Conservation (phyloP, 1,284 basidiomycete species). For the Tylopilus orsonianus region DNA sequence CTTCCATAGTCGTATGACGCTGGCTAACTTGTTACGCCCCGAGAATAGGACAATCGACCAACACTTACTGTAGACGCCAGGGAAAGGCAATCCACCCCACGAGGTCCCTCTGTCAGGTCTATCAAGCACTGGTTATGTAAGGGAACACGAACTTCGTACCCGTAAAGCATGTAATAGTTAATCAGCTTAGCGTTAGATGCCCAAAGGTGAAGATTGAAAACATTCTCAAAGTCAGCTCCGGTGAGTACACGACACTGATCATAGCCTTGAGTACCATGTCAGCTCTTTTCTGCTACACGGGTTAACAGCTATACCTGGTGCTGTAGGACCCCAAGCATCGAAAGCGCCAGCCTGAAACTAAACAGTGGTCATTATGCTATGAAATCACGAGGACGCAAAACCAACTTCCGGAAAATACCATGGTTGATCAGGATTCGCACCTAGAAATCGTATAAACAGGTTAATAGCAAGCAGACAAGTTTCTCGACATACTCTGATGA, state of each 20-base stretch:
- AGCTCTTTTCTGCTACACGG: constrained; percentile 3
- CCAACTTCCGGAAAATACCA: constrained; percentile 36
- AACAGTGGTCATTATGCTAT: constrained; percentile 13
- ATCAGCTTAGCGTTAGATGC: constrained; percentile 75
- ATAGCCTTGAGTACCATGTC: constrained; percentile 37
- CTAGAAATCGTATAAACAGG: constrained; percentile 20
- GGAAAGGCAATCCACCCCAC: constrained; percentile 76
- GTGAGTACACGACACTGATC: constrained; percentile 55
- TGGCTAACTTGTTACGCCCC: constrained; percentile 17
- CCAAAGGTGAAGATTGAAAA: constrained; percentile 75
- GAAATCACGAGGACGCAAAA: not conserved
- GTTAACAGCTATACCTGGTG: constrained; percentile 44
- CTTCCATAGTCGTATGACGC: constrained; percentile 70
- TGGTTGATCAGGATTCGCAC: constrained; percentile 28
- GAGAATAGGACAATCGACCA: not conserved
- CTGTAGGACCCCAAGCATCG: constrained; percentile 71
- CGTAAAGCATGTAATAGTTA: constrained; percentile 79
- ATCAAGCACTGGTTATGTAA: constrained; percentile 1
- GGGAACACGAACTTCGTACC: constrained; percentile 42
- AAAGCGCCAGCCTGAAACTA: constrained; percentile 72
- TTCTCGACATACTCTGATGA: constrained; percentile 25
- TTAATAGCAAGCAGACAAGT: not conserved
- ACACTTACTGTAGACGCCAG: constrained; percentile 53
- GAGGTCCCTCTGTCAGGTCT: constrained; percentile 60
- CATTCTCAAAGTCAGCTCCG: constrained; percentile 68